phyloP scores from a whole-genome alignment of 2,329 filamentous ascomycete species.

The Diaporthe vaccinii region DNA sequence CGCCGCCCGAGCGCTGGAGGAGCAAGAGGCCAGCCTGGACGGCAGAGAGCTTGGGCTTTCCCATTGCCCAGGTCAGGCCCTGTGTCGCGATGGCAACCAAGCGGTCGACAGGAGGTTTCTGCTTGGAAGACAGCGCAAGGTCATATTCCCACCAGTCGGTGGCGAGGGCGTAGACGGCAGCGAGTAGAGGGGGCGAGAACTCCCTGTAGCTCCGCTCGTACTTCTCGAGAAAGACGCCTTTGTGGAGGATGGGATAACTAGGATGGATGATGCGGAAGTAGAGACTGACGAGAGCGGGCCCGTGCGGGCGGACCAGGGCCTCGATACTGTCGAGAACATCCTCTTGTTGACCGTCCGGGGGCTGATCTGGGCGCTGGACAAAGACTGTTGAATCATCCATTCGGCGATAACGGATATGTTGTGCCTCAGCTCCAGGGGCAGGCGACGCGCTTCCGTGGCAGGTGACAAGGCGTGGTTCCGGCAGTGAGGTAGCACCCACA shows the following conservation, averaged over 20 bases:
- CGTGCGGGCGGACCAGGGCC: not conserved
- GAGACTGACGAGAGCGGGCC: not conserved
- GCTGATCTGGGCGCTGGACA: not conserved
- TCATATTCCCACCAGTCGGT: not conserved
- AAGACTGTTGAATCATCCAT: not conserved
- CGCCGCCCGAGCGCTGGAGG: not conserved
- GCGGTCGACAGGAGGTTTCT: not conserved
- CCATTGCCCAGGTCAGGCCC: not conserved
- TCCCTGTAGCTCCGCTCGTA: not conserved
- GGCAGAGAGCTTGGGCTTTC: not conserved
- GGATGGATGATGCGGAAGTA: not conserved
- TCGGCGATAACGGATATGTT: not conserved
- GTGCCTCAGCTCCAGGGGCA: not conserved
- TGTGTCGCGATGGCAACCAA: not conserved
- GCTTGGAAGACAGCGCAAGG: not conserved
- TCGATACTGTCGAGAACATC: not conserved
- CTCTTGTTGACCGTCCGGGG: not conserved
- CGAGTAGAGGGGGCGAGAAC: not conserved
- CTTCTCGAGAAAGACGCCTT: not conserved
- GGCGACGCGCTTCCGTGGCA: not conserved
- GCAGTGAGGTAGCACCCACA: not conserved
- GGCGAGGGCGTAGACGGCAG: not conserved
- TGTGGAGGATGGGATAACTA: not conserved
- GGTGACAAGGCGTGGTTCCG: not conserved
- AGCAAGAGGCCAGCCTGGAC: not conserved